These are phyloP conservation scores for Rubus parviflorus DNA, from an alignment of 306 rosid species.

Conservation along the genomic window DNA sequence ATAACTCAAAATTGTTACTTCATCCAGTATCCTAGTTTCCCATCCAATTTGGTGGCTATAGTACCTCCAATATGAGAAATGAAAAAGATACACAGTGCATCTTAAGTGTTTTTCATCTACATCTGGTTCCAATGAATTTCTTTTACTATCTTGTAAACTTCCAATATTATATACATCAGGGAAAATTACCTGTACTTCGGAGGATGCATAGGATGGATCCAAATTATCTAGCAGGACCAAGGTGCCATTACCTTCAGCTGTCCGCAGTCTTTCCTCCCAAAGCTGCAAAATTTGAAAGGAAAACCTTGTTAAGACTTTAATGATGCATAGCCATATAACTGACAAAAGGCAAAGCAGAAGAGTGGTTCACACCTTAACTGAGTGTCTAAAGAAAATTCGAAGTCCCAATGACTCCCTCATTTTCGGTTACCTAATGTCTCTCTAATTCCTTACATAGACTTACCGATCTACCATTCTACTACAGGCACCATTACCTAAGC, in stretches of 20 bases:
- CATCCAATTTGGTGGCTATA: neutral
- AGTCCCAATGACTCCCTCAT: neutral
- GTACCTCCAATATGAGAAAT: neutral
- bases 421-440: neutral
- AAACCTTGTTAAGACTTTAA: constrained; percentile 2
- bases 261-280: constrained; percentile 49
- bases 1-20: constrained; percentile 11
- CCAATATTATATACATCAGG: neutral
- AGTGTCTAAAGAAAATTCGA: neutral
- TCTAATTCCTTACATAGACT: neutral
- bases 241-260: constrained; percentile 43
- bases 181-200: constrained; percentile 52
- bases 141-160: neutral
- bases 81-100: neutral
- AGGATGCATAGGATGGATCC: constrained; percentile 56
- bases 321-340: neutral
- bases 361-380: neutral
- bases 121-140: neutral
- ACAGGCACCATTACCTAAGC: neutral
- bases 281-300: constrained; percentile 32
- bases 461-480: neutral
- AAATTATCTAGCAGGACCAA: constrained; percentile 56
- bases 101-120: neutral
- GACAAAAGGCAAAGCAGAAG: neutral
- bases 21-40: neutral